A percentile compares a stretch with the other conserved stretches of the same genome.
Evolutionary conservation across 2,329 filamentous ascomycete genomes (phyloP).

Genomic region (Rutstroemia sp.): DNA sequence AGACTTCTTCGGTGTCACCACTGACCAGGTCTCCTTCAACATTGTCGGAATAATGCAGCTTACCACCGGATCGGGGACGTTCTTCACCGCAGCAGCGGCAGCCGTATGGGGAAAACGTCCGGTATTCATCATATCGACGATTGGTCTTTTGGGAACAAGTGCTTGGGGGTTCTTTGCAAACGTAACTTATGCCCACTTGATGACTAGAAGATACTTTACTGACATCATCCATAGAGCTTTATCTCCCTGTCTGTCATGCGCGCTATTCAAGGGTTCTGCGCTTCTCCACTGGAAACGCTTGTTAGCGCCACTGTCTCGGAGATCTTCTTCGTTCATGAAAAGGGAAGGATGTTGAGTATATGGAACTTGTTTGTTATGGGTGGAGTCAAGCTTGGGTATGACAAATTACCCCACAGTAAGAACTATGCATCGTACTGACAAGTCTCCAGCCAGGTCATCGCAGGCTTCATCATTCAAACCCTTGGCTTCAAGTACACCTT

Average conservation of each 20-base stretch:
- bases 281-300: conserved; percentile 28
- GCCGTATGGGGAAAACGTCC: conserved; percentile 29
- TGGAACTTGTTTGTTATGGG: conserved; percentile 24
- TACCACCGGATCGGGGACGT: conserved; percentile 35
- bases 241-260: conserved; percentile 31
- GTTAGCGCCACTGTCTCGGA: conserved; percentile 35
- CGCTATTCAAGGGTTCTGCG: conserved; percentile 26
- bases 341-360: conserved; percentile 29
- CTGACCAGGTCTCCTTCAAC: conserved; percentile 31
- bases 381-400: conserved; percentile 26
- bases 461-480: conserved; percentile 32
- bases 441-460: conserved; percentile 34
- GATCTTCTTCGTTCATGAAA: conserved; percentile 40
- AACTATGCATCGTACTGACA: background rate
- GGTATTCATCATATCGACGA: conserved; percentile 27
- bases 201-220: background rate
- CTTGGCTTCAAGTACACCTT: conserved; percentile 32
- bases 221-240: conserved; percentile 26
- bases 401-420: background rate
- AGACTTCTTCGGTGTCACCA: conserved; percentile 31
- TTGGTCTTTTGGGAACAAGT: conserved; percentile 31
- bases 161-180: conserved; percentile 35
- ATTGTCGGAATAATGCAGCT: conserved; percentile 32
- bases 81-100: conserved; percentile 35
- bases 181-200: conserved; percentile 9